Percentiles rank a stretch among this genome's conserved stretches.
Evolutionary conservation across 2,329 filamentous ascomycete species (phyloP).

Genomic region (Paramyrothecium roridum): DNA sequence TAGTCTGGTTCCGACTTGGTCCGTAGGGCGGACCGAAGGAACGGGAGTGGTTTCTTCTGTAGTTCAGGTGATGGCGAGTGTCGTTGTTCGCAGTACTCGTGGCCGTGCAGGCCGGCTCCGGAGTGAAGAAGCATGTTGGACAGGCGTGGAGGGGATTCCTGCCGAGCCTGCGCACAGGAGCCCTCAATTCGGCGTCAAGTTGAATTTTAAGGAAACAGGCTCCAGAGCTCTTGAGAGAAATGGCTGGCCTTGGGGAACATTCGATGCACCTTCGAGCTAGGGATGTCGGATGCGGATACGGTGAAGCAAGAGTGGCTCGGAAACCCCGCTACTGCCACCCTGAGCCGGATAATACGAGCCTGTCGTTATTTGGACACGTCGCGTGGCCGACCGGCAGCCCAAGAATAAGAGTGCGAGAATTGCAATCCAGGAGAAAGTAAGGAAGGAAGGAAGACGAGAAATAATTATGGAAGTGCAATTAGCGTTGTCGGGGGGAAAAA

Average conservation of each 20-base stretch:
- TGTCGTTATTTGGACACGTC: not conserved
- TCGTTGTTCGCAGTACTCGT: slow-evolving; percentile 49
- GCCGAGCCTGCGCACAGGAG: not conserved
- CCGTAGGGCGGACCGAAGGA: slow-evolving; percentile 39
- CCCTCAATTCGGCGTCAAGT: not conserved
- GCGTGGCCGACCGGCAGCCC: not conserved
- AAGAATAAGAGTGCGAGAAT: not conserved
- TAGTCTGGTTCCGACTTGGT: slow-evolving; percentile 26
- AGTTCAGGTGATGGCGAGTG: slow-evolving; percentile 20
- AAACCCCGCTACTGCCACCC: not conserved
- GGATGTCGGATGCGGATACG: not conserved
- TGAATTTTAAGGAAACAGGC: not conserved
- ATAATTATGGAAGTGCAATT: not conserved
- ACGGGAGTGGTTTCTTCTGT: slow-evolving; percentile 31
- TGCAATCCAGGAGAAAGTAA: not conserved
- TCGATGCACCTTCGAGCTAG: not conserved
- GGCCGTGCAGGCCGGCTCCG: slow-evolving; percentile 57
- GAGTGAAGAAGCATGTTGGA: slow-evolving; percentile 55
- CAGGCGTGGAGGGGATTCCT: slow-evolving; percentile 1
- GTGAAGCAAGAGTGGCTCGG: not conserved
- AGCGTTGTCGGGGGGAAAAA: too few species aligned
- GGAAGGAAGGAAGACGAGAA: not conserved
- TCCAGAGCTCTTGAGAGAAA: not conserved
- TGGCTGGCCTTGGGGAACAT: not conserved
- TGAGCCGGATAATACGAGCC: not conserved